Evolutionary conservation across 2,329 filamentous ascomycete species (phyloP), one percentile per base, ranked within the genome.

Genomic region (Colletotrichum aenigma): DNA sequence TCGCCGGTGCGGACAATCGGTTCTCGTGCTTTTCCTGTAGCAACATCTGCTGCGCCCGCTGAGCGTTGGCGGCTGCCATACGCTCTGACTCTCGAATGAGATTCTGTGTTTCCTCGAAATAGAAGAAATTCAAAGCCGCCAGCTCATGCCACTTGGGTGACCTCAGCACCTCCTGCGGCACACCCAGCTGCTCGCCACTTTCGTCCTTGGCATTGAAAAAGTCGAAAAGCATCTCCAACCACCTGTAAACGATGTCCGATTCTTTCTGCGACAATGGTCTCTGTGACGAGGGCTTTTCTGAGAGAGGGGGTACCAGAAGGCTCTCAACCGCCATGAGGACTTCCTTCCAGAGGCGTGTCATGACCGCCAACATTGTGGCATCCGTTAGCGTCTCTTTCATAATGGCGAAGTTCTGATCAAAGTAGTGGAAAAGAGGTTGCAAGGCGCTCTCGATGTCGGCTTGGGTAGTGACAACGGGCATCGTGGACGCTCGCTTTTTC

Each of bases 111-210:
- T 94, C 91, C 81, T 98, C 96, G 82, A 97, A 97, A 88, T 99
- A 99, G 89, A 98, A 99, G 89, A 98, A 99, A 87, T 98, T 98
- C 77, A 99, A 91, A 77, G 95, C 96, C 78, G 97, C 95, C 70
- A 99, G 92, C 84, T 99, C 97, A 87, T 98, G 96, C 88, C 98
- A 99, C 90, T 99, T 99, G 82, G 96, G 95, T 79, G 95, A 98
- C 86, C 98, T 98, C 82, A 99, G 91, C 36, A 98, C 93, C 83
- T 98, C 96, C 60, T 95, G 91, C 0, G 96, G 94, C 4, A 99
- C 95, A 78, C 97, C 97, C 76, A 97, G 91, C 28, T 94, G 94
- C 84, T 96, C 94, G 71, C 96, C 80, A 16, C 94, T 91, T 80
- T 98, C 96, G 80, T 98, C 96, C 77, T 94, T 92, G 34, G 96